phyloP scores from a whole-genome alignment of 768 basidiomycete species.

The Boletus reticuloceps region DNA sequence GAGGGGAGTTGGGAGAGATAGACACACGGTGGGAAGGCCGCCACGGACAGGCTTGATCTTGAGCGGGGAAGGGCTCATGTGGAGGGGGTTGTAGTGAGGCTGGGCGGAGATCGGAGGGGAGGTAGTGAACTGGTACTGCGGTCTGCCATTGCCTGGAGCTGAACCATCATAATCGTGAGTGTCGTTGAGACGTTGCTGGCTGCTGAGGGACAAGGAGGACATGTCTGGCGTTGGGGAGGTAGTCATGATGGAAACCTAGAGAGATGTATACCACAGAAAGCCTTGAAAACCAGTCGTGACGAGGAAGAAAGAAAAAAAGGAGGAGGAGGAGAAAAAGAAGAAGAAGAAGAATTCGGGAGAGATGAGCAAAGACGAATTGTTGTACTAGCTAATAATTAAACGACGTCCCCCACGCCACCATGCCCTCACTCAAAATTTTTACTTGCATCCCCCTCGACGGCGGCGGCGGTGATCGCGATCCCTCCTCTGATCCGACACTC shows the following conservation, averaged over 20 bases:
- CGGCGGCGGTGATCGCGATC: slow-evolving; percentile 7
- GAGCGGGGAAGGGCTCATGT: slow-evolving; percentile 65
- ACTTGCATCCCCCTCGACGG: neutral
- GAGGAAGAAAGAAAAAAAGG: slow-evolving; percentile 17
- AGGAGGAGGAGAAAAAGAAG: slow-evolving; percentile 13
- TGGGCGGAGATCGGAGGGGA: slow-evolving; percentile 56
- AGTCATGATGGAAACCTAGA: slow-evolving; percentile 56
- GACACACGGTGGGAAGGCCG: slow-evolving; percentile 71
- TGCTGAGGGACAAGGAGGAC: slow-evolving; percentile 69
- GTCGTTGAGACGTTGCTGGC: slow-evolving; percentile 80
- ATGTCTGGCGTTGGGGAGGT: slow-evolving; percentile 76
- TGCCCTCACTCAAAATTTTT: slow-evolving; percentile 11
- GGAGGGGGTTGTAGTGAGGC: slow-evolving; percentile 46
- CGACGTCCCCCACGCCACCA: slow-evolving; percentile 36
- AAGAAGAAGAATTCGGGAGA: neutral
- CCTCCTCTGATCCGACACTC: neutral
- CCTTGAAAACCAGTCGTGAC: slow-evolving; percentile 33
- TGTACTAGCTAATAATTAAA: neutral
- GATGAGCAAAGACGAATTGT: neutral
- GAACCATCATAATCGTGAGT: slow-evolving; percentile 79
- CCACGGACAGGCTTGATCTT: slow-evolving; percentile 70
- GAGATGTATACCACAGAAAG: slow-evolving; percentile 9
- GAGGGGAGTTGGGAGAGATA: slow-evolving; percentile 15
- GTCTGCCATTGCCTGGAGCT: slow-evolving; percentile 46
- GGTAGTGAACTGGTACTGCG: slow-evolving; percentile 71